These are phyloP conservation scores for Alternaria sp. DNA, from an alignment of 2,329 filamentous ascomycete species.

Conservation along the genomic window DNA sequence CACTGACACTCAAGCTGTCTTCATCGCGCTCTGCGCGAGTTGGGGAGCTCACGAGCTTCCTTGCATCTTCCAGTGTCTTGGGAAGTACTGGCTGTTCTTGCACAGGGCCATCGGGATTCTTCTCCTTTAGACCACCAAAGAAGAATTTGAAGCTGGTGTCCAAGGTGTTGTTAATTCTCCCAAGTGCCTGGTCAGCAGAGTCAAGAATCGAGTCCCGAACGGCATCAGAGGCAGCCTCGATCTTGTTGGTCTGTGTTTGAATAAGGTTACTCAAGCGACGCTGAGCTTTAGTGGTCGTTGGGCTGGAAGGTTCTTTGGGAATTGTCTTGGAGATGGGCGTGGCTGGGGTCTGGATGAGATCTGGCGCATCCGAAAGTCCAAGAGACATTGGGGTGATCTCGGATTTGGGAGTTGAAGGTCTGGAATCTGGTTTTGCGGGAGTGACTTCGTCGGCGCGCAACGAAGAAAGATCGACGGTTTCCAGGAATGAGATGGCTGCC, in stretches of 20 bases:
- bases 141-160: constrained; percentile 94
- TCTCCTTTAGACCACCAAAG: constrained; percentile 83
- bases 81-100: constrained; percentile 65
- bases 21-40: constrained; percentile 57
- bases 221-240: constrained; percentile 83
- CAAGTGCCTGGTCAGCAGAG: constrained; percentile 89
- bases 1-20: constrained; percentile 58
- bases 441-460: constrained; percentile 78
- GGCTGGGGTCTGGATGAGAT: constrained; percentile 49
- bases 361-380: constrained; percentile 46
- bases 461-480: constrained; percentile 92
- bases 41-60: constrained; percentile 82
- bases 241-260: constrained; percentile 79
- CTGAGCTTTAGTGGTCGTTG: constrained; percentile 63
- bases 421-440: constrained; percentile 60
- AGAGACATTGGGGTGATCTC: constrained; percentile 50
- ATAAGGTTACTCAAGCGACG: constrained; percentile 84
- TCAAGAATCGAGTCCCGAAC: constrained; percentile 71
- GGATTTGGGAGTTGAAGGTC: constrained; percentile 54
- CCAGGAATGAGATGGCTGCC: constrained; percentile 90
- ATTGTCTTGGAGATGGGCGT: constrained; percentile 33
- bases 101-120: constrained; percentile 48
- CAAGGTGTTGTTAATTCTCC: constrained; percentile 87
- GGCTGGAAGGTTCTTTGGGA: constrained; percentile 36
- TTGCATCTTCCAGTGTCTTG: constrained; percentile 90